Base-by-base conservation (phyloP, 441 rosid species). In the Bruguiera hainesii region DNA sequence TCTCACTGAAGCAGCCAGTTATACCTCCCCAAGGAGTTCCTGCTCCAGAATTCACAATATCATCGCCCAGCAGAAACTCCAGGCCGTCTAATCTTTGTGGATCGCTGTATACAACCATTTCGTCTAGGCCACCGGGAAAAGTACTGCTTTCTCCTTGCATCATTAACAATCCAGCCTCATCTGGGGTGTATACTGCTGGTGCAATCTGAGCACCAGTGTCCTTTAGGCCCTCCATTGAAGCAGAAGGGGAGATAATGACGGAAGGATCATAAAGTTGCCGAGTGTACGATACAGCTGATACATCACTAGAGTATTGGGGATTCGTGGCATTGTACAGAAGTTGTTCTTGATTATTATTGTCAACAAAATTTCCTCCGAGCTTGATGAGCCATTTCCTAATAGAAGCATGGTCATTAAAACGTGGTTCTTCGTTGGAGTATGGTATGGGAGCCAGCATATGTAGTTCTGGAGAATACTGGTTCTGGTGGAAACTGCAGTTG, bases 351-450 rank as follows among this genome's bases (percentile, higher is more conserved):
- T 73, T 69, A 25, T 72, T 69, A 29, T 64, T 71, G 55, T 68
- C 72, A 7, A 78, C 84, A 68, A 87, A 82, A 58, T 74, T 81
- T 68, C 89, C 90, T 66, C 87, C 90, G 9, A 88, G 87, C 77
- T 82, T 84, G 75, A 79, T 69, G 8, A 88, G 86, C 56, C 82
- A 63, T 62, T 82, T 88, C 65, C 82, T 76, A 56, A 88, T 77
- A 0, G 93, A 82, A 15, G 78, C 70, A 65, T 85, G 87, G 67
- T 80, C 80, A 35, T 74, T 78, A 37, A 81, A 64, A 29, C 71
- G 66, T 3, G 69, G 78, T 49, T 80, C 84, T 29, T 76, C 76
- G 60, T 75, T 78, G 9, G 74, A 67, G 65, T 71, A 72, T 0
- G 72, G 85, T 49, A 60, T 66, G 5, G 79, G 77, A 28, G 74